phyloP scores from a whole-genome alignment of 352 stramenopile genomes.

The Aphanomyces astaci region DNA sequence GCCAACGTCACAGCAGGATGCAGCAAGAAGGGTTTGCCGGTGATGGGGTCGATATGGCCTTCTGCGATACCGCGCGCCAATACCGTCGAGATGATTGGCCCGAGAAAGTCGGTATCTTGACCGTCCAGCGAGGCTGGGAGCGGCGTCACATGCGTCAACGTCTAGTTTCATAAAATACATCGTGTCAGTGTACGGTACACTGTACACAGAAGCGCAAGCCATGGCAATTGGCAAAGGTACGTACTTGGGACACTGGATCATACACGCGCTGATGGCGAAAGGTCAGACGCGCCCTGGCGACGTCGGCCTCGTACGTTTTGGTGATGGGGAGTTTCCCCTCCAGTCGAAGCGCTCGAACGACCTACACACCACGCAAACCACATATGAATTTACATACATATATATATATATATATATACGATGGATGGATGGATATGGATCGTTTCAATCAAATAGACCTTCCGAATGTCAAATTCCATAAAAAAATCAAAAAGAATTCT shows the following conservation, averaged over 20 bases:
- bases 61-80: conserved; percentile 48
- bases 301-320: conserved; percentile 50
- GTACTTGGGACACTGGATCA: conserved; percentile 45
- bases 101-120: conserved; percentile 57
- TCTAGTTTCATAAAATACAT: conserved; percentile 26
- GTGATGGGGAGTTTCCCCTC: conserved; percentile 55
- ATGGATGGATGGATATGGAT: too few relatives aligned
- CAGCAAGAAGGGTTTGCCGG: conserved; percentile 35
- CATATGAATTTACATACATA: too few relatives aligned
- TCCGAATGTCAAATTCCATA: too few relatives aligned
- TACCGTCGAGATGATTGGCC: conserved; percentile 39
- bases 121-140: conserved; percentile 32
- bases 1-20: not conserved
- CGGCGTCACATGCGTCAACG: conserved; percentile 56
- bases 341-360: conserved; percentile 35
- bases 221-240: too few relatives aligned
- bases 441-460: too few relatives aligned
- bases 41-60: conserved; percentile 71
- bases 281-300: conserved; percentile 49
- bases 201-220: too few relatives aligned
- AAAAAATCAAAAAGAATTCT: too few relatives aligned
- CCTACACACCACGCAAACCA: not conserved
- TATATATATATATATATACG: too few relatives aligned
- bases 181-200: too few relatives aligned
- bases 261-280: conserved; percentile 69